phyloP scores from a whole-genome alignment of 1,284 basidiomycete genomes.

The Flammula alnicola region DNA sequence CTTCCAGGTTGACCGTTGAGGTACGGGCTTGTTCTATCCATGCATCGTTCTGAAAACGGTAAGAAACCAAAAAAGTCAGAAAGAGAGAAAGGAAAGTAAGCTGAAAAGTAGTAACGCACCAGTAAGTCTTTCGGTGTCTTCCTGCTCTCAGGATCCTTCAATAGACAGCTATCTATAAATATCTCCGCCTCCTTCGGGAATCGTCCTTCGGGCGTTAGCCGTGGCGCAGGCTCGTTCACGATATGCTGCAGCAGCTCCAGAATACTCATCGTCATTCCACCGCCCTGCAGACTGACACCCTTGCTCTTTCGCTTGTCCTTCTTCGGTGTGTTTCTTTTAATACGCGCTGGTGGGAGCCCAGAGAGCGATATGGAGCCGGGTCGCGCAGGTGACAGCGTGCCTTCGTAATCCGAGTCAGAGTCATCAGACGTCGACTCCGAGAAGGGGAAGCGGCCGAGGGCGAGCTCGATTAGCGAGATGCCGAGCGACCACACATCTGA shows the following conservation, averaged over 20 bases:
- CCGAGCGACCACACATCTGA: conserved; percentile 98
- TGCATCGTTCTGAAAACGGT: conserved; percentile 32
- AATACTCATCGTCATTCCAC: conserved; percentile 95
- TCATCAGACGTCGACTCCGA: conserved; percentile 32
- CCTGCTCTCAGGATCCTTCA: conserved; percentile 81
- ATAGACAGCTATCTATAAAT: conserved; percentile 84
- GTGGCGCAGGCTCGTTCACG: conserved; percentile 94
- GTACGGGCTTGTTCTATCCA: conserved; percentile 36
- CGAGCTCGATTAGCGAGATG: conserved; percentile 94
- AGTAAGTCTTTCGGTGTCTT: conserved; percentile 85
- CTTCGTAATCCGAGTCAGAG: conserved; percentile 38
- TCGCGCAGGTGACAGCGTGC: conserved; percentile 34
- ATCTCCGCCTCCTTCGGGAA: conserved; percentile 75
- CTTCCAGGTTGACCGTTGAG: conserved; percentile 35
- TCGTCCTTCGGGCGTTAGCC: conserved; percentile 71
- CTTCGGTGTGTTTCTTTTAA: conserved; percentile 38
- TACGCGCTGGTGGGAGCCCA: conserved; percentile 27
- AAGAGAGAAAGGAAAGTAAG: neutral
- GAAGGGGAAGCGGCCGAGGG: conserved; percentile 39
- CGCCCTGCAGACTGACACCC: conserved; percentile 89
- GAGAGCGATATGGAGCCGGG: conserved; percentile 30
- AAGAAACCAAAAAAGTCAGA: conserved; percentile 10
- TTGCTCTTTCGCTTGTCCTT: conserved; percentile 69
- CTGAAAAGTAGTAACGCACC: conserved; percentile 33
- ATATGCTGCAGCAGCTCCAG: conserved; percentile 97